Percentiles rank a stretch among this genome's conserved stretches.
phyloP scores from a whole-genome alignment of 2,329 filamentous ascomycete genomes.

The Aspergillus fructus region DNA sequence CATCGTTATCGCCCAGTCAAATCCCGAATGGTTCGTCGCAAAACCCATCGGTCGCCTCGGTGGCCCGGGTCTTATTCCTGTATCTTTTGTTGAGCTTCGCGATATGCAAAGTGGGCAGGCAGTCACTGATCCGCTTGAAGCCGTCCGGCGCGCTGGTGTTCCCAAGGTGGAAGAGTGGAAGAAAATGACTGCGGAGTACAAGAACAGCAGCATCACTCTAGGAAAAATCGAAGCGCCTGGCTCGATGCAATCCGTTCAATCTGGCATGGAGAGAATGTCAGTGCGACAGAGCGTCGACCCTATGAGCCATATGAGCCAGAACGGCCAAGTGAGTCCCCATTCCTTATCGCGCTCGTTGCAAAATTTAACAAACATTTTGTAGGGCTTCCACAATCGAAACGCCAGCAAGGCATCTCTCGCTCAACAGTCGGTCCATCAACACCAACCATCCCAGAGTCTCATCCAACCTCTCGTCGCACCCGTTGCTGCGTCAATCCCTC shows the following conservation, averaged over 20 bases:
- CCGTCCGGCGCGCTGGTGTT: slow-evolving; percentile 83
- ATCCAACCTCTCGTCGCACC: slow-evolving; percentile 65
- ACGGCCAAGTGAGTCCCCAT: slow-evolving; percentile 49
- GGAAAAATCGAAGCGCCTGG: slow-evolving; percentile 71
- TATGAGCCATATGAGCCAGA: slow-evolving; percentile 52
- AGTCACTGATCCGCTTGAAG: slow-evolving; percentile 77
- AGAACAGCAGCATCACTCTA: slow-evolving; percentile 96
- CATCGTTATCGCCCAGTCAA: slow-evolving; percentile 97
- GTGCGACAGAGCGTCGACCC: slow-evolving; percentile 55
- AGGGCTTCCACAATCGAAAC: slow-evolving; percentile 41
- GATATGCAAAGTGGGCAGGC: slow-evolving; percentile 87
- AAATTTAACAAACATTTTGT: not conserved
- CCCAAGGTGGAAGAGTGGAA: slow-evolving; percentile 99
- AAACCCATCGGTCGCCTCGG: slow-evolving; percentile 98
- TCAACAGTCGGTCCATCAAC: slow-evolving; percentile 40
- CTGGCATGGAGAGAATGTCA: slow-evolving; percentile 77
- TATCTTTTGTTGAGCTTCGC: slow-evolving; percentile 93
- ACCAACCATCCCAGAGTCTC: slow-evolving; percentile 44
- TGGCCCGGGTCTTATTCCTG: slow-evolving; percentile 90
- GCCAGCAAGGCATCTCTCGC: slow-evolving; percentile 36
- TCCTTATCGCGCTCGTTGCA: not conserved
- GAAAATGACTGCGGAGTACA: slow-evolving; percentile 98
- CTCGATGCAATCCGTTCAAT: slow-evolving; percentile 60
- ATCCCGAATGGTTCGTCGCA: slow-evolving; percentile 98
- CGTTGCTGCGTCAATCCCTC: slow-evolving; percentile 78